These are phyloP conservation scores for Pochonia chlamydosporia DNA, from an alignment of 2,329 filamentous ascomycete species.

Conservation along the genomic window DNA sequence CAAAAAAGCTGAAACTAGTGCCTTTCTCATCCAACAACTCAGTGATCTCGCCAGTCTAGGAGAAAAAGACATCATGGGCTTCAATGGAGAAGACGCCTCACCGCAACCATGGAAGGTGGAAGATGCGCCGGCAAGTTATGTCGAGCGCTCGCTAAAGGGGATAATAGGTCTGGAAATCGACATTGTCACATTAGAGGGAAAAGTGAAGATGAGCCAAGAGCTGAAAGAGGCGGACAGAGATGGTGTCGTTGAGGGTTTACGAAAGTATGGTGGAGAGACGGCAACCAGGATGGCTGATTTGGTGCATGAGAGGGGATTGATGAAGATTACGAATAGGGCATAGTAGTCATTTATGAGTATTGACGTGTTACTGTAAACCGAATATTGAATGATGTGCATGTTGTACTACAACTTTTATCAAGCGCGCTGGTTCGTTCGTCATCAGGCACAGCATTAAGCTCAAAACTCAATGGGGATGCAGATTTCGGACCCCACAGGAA, in stretches of 20 bases:
- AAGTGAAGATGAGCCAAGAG: slow-evolving; percentile 64
- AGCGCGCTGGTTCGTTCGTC: no score
- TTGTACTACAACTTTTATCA: no score
- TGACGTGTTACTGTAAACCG: no score
- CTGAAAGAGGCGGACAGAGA: slow-evolving; percentile 42
- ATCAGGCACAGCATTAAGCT: no score
- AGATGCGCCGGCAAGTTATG: slow-evolving; percentile 50
- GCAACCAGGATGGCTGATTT: slow-evolving; percentile 23
- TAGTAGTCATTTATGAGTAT: background rate
- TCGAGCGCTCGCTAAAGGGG: slow-evolving; percentile 46
- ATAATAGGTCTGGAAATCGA: slow-evolving; percentile 57
- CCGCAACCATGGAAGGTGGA: slow-evolving; percentile 45
- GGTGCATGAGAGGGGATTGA: slow-evolving; percentile 22
- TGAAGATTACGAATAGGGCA: slow-evolving; percentile 14
- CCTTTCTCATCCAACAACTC: slow-evolving; percentile 46
- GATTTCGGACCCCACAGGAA: no score
- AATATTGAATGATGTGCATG: no score
- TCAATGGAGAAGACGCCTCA: slow-evolving; percentile 26
- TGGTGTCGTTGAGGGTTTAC: slow-evolving; percentile 54
- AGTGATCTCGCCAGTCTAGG: slow-evolving; percentile 42
- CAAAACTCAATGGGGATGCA: no score
- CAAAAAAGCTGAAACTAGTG: slow-evolving; percentile 33
- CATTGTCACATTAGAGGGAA: slow-evolving; percentile 49
- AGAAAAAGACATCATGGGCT: slow-evolving; percentile 52
- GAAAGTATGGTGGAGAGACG: slow-evolving; percentile 22